A percentile compares a stretch with the other conserved stretches of the same genome.
These are phyloP conservation scores for Scutellaria galericulata DNA, from an alignment of 257 asterid species.

Conservation along the genomic window DNA sequence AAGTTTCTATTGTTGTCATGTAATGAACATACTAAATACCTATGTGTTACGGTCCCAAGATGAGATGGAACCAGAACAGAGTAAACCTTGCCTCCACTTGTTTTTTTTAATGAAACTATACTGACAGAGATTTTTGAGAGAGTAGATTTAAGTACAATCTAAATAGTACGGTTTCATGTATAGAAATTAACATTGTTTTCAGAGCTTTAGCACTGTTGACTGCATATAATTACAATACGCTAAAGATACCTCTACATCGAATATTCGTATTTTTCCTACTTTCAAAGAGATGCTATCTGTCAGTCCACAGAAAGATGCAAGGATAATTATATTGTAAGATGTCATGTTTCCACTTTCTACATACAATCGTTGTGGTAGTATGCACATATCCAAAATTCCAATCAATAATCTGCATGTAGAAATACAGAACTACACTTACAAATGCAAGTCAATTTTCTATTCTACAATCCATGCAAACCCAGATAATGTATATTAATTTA, in stretches of 20 bases:
- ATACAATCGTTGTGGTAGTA: neutral
- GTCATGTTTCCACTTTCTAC: slow-evolving; percentile 23
- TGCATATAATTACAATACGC: neutral
- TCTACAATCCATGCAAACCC: slow-evolving; percentile 8
- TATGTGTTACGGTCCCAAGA: neutral
- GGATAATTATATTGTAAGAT: neutral
- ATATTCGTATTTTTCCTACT: neutral
- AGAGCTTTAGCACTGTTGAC: no score
- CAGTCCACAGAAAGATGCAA: slow-evolving; percentile 15
- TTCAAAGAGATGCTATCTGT: neutral
- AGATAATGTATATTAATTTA: neutral
- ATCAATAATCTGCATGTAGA: neutral
- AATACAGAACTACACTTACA: slow-evolving; percentile 2
- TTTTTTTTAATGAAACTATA: neutral
- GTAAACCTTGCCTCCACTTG: neutral
- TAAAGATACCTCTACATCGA: slow-evolving; percentile 11
- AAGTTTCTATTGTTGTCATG: neutral
- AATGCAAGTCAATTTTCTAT: neutral
- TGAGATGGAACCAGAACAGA: slow-evolving; percentile 17
- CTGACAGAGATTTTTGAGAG: slow-evolving; percentile 3
- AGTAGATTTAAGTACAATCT: neutral
- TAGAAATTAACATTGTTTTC: no score
- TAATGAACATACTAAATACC: neutral
- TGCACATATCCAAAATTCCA: slow-evolving; percentile 2
- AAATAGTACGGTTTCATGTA: no score